Percentiles rank a stretch among this genome's conserved stretches.
These are phyloP conservation scores for Trypanosomatidae sp. DNA, from an alignment of 208 protist genomes.

Conservation along the genomic window DNA sequence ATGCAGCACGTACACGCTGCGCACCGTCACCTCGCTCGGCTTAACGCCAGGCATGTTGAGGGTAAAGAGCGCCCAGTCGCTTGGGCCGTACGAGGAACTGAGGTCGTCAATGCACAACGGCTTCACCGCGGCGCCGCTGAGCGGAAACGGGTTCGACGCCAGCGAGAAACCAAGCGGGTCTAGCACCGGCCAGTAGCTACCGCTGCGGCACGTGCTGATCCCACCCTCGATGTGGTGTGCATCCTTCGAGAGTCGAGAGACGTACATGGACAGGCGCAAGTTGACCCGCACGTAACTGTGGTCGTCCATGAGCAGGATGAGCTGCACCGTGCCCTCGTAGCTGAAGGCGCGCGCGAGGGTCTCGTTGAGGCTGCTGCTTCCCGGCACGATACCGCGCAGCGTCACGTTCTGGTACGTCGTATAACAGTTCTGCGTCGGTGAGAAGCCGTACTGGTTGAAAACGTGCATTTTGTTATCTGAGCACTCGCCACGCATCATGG, in stretches of 20 bases:
- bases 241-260: slow-evolving; percentile 59
- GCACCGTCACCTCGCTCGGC: slow-evolving; percentile 42
- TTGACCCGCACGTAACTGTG: slow-evolving; percentile 38
- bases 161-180: slow-evolving; percentile 79
- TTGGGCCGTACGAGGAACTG: slow-evolving; percentile 74
- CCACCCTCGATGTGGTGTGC: slow-evolving; percentile 35
- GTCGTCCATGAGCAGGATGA: slow-evolving; percentile 72
- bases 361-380: slow-evolving; percentile 50
- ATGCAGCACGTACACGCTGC: slow-evolving; percentile 45
- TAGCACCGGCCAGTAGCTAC: slow-evolving; percentile 77
- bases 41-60: slow-evolving; percentile 49
- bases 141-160: slow-evolving; percentile 53
- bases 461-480: slow-evolving; percentile 52
- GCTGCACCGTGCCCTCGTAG: slow-evolving; percentile 57
- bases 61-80: slow-evolving; percentile 76
- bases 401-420: slow-evolving; percentile 83
- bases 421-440: slow-evolving; percentile 48
- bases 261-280: slow-evolving; percentile 69
- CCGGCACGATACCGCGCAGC: slow-evolving; percentile 66
- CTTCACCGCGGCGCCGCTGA: slow-evolving; percentile 31
- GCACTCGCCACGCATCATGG: slow-evolving; percentile 45
- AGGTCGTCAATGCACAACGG: slow-evolving; percentile 70
- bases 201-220: slow-evolving; percentile 66
- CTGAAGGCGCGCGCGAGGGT: slow-evolving; percentile 46
- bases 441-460: slow-evolving; percentile 70